A percentile compares a stretch with the other conserved stretches of the same genome.
phyloP scores from a whole-genome alignment of 148 eudicot genomes.

The Silene conica region DNA sequence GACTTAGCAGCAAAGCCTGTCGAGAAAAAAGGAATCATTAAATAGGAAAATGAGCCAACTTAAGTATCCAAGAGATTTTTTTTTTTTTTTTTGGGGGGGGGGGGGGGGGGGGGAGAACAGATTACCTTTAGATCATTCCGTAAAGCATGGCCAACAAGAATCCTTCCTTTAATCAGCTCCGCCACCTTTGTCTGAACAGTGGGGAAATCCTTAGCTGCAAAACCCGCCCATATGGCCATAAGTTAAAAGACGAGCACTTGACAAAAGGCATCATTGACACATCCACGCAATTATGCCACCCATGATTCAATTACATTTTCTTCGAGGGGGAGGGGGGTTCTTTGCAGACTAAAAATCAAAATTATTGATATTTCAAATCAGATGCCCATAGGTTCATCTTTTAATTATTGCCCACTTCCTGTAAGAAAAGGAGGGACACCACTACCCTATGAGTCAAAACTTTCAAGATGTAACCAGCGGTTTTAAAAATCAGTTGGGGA shows the following conservation, averaged over 20 bases:
- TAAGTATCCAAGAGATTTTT: neutral
- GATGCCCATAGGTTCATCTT: neutral
- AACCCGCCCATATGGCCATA: slow-evolving; percentile 19
- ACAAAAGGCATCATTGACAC: slow-evolving; percentile 3
- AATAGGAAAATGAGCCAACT: neutral
- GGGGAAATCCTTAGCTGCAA: slow-evolving; percentile 81
- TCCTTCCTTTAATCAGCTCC: slow-evolving; percentile 70
- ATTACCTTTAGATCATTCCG: slow-evolving; percentile 85
- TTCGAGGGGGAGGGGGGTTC: no score
- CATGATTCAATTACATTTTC: no score
- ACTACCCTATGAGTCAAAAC: neutral
- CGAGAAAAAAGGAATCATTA: neutral
- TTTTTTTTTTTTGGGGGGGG: no score
- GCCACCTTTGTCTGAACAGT: slow-evolving; percentile 77
- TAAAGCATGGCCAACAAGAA: slow-evolving; percentile 96
- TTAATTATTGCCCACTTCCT: neutral
- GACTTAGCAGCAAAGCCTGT: slow-evolving; percentile 82
- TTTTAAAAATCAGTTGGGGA: neutral
- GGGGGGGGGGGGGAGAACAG: neutral
- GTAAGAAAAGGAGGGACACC: neutral
- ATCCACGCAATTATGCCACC: no score
- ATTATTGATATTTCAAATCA: neutral
- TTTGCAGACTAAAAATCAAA: neutral
- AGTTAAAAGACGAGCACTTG: neutral
- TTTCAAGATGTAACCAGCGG: neutral